Conservation (phyloP, 2,329 filamentous ascomycete species). For the Xylariaceae sp. region DNA sequence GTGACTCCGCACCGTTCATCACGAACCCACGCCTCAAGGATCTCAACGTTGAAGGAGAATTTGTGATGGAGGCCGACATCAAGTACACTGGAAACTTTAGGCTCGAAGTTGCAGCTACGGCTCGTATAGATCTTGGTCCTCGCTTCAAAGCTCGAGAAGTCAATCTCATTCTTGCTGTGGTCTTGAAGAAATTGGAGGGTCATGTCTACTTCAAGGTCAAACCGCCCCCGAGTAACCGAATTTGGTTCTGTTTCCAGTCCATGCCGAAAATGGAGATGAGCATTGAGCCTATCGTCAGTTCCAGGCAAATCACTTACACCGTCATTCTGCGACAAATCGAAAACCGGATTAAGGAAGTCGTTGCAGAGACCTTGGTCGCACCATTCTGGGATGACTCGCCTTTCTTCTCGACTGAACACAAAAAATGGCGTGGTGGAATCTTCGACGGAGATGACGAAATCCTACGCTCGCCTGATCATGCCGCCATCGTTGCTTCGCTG, state of each 20-base stretch:
- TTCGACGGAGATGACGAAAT: slow-evolving; percentile 56
- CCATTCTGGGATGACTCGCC: slow-evolving; percentile 97
- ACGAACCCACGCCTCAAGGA: slow-evolving; percentile 86
- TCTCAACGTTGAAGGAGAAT: slow-evolving; percentile 85
- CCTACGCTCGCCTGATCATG: slow-evolving; percentile 34
- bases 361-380: slow-evolving; percentile 83
- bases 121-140: slow-evolving; percentile 81
- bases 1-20: slow-evolving; percentile 79
- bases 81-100: slow-evolving; percentile 85
- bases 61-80: slow-evolving; percentile 79
- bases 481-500: slow-evolving; percentile 38
- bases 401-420: slow-evolving; percentile 75
- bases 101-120: slow-evolving; percentile 86
- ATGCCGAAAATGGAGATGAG: slow-evolving; percentile 89
- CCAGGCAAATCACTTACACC: slow-evolving; percentile 90
- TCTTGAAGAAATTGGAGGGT: slow-evolving; percentile 78
- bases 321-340: slow-evolving; percentile 91
- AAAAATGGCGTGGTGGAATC: slow-evolving; percentile 79
- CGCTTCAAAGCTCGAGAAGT: slow-evolving; percentile 89
- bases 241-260: slow-evolving; percentile 95
- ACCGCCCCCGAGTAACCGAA: slow-evolving; percentile 85
- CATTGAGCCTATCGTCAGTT: slow-evolving; percentile 94
- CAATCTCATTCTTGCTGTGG: slow-evolving; percentile 78
- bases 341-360: slow-evolving; percentile 86
- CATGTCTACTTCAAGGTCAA: slow-evolving; percentile 84